Conservation (phyloP, 768 basidiomycete genomes). For the Lentinula raphanica region DNA sequence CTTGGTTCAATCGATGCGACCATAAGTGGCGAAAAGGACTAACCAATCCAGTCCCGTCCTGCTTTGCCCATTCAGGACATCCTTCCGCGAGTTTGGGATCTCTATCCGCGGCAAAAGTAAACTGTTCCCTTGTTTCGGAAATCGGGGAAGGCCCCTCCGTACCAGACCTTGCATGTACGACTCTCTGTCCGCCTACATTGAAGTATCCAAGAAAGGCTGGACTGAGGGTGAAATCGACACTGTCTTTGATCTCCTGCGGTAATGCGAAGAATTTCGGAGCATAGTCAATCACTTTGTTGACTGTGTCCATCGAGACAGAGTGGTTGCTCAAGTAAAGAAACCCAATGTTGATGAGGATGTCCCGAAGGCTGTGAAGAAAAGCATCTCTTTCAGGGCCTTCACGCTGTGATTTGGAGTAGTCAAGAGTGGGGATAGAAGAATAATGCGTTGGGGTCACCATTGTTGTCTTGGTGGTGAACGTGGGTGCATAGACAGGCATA, state of each 20-base stretch:
- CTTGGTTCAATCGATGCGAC: background rate
- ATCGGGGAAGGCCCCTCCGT: constrained; percentile 41
- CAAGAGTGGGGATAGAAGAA: constrained; percentile 7
- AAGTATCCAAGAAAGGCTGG: constrained; percentile 53
- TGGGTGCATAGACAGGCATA: background rate
- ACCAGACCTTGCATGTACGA: constrained; percentile 42
- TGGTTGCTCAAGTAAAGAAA: constrained; percentile 50
- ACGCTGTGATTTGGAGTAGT: constrained; percentile 2
- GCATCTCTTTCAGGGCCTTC: constrained; percentile 20
- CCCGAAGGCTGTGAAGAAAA: constrained; percentile 42
- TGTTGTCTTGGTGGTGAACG: background rate
- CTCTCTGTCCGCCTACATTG: constrained; percentile 28
- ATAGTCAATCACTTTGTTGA: constrained; percentile 35
- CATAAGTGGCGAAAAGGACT: constrained; percentile 6
- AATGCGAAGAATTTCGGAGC: constrained; percentile 46
- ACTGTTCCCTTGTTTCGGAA: constrained; percentile 51
- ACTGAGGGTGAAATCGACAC: constrained; percentile 42
- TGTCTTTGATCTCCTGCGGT: constrained; percentile 38
- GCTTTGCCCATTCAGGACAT: constrained; percentile 46
- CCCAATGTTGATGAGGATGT: constrained; percentile 49
- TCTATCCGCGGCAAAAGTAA: constrained; percentile 28
- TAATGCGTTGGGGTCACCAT: background rate
- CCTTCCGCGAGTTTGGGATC: constrained; percentile 41
- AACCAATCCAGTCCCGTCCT: constrained; percentile 26
- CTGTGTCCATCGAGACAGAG: constrained; percentile 30